Base-by-base conservation (phyloP, 495 filamentous ascomycete genomes). In the Trichocladium uniseriatum region DNA sequence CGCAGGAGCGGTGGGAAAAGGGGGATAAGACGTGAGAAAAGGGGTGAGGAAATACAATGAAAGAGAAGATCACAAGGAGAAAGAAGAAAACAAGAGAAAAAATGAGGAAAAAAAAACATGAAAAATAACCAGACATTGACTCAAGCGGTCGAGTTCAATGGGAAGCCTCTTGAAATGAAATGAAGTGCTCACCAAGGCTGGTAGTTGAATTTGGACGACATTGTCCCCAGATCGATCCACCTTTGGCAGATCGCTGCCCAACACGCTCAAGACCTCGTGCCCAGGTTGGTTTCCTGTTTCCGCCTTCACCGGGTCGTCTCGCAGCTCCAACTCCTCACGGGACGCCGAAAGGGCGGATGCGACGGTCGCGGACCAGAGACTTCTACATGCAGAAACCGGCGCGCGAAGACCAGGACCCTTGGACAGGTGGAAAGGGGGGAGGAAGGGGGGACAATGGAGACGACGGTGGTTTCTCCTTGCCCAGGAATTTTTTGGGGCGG, bases 181-280 rank as follows among this genome's bases (percentile, higher is more conserved):
- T 32, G 39, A 42, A 20, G 11, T 24, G 45, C 61, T 62, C 52
- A 64, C 61, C 46, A 60, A 56, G 61, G 61, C 49, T 62, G 61
- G 34, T 53, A 62, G 35, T 40, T 51, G 48, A 50, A 60, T 48
- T 43, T 62, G 21, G 59, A 50, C 54, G 54, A 54, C 61, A 64
- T 64, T 36, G 54, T 62, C 49, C 28, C 38, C 43, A 28, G 22
- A 22, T 40, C 32, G 32, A 37, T 51, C 43, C 49, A 48, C 50
- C 38, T n/a, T 28, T 15, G 27, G 39, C 29, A 41, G 44, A 50
- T 52, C 21, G 43, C 38, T 45, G 43, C 31, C 43, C 48, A 31
- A 49, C 37, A 19, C 19, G 31, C 21, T 31, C 15, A n/a, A 27
- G 28, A 11, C 19, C 38, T 37, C 27, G 43, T 27, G 37, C 27